These are phyloP conservation scores for Diphasiastrum complanatum DNA, from an alignment of 83 land plant species.

Conservation along the genomic window DNA sequence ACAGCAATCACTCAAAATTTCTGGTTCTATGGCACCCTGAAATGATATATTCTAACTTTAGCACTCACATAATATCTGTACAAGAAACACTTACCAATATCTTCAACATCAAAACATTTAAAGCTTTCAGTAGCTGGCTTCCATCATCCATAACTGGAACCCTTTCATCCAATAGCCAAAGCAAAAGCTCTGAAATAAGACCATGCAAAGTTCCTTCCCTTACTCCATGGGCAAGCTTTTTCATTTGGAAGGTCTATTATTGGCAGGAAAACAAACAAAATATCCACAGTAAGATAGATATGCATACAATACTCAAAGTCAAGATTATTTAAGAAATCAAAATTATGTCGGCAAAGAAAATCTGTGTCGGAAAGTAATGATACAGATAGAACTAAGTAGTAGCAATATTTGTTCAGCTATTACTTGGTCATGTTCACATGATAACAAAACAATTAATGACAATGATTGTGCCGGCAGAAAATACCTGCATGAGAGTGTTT, in stretches of 20 bases:
- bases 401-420: too few relatives aligned
- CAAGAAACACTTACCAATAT: conserved; percentile 54
- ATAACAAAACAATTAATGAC: too few relatives aligned
- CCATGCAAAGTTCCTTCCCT: conserved; percentile 79
- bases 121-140: conserved; percentile 91
- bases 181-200: conserved; percentile 86
- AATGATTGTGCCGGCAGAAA: too few relatives aligned
- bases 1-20: too few relatives aligned
- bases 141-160: conserved; percentile 98
- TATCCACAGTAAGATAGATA: too few relatives aligned
- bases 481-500: conserved; percentile 97
- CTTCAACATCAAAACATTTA: conserved; percentile 95
- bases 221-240: conserved; percentile 87
- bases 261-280: conserved; percentile 6
- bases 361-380: too few relatives aligned
- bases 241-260: conserved; percentile 86
- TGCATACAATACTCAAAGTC: too few relatives aligned
- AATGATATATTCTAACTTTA: neutral
- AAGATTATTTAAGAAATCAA: too few relatives aligned
- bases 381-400: too few relatives aligned
- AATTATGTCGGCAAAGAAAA: too few relatives aligned
- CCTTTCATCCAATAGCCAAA: conserved; percentile 97
- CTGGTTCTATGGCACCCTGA: too few relatives aligned
- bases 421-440: too few relatives aligned
- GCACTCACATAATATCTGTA: neutral